A percentile compares a stretch with the other conserved stretches of the same genome.
Conservation (phyloP, 805 yeast genomes). For the Hanseniaspora valbyensis region DNA sequence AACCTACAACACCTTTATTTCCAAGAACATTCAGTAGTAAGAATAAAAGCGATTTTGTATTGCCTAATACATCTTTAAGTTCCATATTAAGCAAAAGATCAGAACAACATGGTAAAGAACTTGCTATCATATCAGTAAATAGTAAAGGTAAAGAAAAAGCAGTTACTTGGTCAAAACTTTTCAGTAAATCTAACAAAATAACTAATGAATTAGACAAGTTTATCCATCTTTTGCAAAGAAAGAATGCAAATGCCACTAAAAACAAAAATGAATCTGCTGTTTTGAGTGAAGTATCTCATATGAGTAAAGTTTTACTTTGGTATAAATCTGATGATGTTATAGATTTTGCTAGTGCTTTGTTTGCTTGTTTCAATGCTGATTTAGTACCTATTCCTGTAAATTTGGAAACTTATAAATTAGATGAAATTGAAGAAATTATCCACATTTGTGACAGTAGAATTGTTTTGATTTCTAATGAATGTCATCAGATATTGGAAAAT, state of each 20-base stretch:
- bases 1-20: conserved; percentile 29
- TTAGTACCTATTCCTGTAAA: conserved; percentile 90
- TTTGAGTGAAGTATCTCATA: conserved; percentile 31
- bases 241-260: conserved; percentile 56
- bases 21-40: conserved; percentile 55
- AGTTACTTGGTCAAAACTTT: conserved; percentile 84
- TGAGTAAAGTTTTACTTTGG: conserved; percentile 73
- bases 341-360: conserved; percentile 74
- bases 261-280: conserved; percentile 44
- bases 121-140: conserved; percentile 65
- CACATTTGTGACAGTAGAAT: conserved; percentile 63
- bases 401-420: conserved; percentile 49
- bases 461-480: conserved; percentile 70
- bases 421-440: conserved; percentile 63
- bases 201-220: conserved; percentile 38
- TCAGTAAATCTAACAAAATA: conserved; percentile 70
- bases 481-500: conserved; percentile 63
- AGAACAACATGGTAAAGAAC: conserved; percentile 48
- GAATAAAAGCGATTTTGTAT: conserved; percentile 29
- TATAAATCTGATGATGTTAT: conserved; percentile 75
- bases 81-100: conserved; percentile 66
- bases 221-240: conserved; percentile 1
- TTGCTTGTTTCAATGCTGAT: conserved; percentile 89
- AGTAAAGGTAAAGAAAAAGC: conserved; percentile 69
- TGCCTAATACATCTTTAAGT: conserved; percentile 45